Evolutionary conservation across 2,329 filamentous ascomycete genomes (phyloP), one percentile per base, ranked within the genome.

Genomic region (Ophiognomonia clavigignenti-juglandacearum): DNA sequence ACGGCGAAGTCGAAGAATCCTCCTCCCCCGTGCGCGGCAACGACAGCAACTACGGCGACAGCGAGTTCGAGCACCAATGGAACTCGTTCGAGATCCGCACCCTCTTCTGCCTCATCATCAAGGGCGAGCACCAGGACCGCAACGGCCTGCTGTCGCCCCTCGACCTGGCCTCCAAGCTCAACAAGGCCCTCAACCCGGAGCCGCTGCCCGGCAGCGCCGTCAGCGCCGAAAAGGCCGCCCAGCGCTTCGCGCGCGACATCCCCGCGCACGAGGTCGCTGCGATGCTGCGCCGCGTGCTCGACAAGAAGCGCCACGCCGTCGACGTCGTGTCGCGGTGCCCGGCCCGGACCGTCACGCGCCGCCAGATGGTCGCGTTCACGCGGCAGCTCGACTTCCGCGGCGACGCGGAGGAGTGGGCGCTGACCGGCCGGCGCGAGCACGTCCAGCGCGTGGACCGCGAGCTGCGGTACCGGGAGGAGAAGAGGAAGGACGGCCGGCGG

Each of bases 101-200:
- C 8, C 37, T 51, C 35, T 24, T 51, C 16, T 51, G 48, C 45
- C 40, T 51, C 19, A 39, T 51, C 45, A 48, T 51, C 40, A 51
- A 48, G 22, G 36, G 45, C 26, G 45, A 48, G 36, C 48, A 51
- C 35, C 34, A 11, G 14, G 10, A 9, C 9, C 29, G 37, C 19
- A 27, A 31, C 4, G 48, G 47, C 8, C 45, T 40, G 4, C 31
- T 48, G 31, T 14, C 43, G 7, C 40, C 45, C 10, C 34, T 48
- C 19, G 24, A 51, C 40, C 39, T 51, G 9, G 38, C 48, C 16
- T 40, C 39, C 24, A 44, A 41, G 37, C 48, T 51, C 37, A 51
- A 51, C 31, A 43, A 22, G 6, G 45, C 45, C n/a, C 45, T 51
- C n/a, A 51, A 51, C 40, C 48, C 48, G 11, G 40, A n/a, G n/a